Base-by-base conservation (phyloP, 352 stramenopile species). In the Peronosclerospora sorghi region DNA sequence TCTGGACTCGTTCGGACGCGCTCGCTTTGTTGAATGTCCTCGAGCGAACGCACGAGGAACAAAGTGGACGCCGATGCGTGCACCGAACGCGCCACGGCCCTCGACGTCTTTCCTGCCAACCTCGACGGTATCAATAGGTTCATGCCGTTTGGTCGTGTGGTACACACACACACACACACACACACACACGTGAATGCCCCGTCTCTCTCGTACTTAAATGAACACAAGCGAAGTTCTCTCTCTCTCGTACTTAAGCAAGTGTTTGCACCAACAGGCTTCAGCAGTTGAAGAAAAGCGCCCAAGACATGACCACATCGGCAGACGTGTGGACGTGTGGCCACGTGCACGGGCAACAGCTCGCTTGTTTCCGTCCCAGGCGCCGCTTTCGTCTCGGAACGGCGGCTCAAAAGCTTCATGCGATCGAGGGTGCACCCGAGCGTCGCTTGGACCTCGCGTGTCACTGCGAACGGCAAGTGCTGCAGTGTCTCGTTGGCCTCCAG, bases 301-400 rank as follows among this genome's bases (percentile, higher is more conserved):
- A n/a, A n/a, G n/a, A n/a, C n/a, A n/a, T n/a, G n/a, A 17, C 2
- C 10, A 20, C 30, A 35, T 13, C 1, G 5, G 5, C 30, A 17
- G 30, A 35, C n/a, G 13, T 21, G 5, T 21, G 17, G 21, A 30
- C 4, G 20, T 12, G 41, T 27, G 20, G 37, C 5, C 49, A 32
- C 13, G 32, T 46, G 21, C 74, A 87, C 35, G 75, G 75, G 5
- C 44, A 50, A 29, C 65, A 72, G 1, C 58, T 87, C 24, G 54
- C 65, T 23, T 87, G 75, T 44, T 87, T 85, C 54, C 72, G 72
- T 0, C 65, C 75, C 10, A 65, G 53, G n/a, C 58, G 68, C 36
- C 72, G 75, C 14, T 87, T 83, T 36, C 45, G 54, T 4, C 51
- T 62, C 9, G 18, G 32, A 2, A 46, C 15, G 15, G 45, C 38